phyloP scores from a whole-genome alignment of 1,284 basidiomycete genomes.

The Naganishia sp. region DNA sequence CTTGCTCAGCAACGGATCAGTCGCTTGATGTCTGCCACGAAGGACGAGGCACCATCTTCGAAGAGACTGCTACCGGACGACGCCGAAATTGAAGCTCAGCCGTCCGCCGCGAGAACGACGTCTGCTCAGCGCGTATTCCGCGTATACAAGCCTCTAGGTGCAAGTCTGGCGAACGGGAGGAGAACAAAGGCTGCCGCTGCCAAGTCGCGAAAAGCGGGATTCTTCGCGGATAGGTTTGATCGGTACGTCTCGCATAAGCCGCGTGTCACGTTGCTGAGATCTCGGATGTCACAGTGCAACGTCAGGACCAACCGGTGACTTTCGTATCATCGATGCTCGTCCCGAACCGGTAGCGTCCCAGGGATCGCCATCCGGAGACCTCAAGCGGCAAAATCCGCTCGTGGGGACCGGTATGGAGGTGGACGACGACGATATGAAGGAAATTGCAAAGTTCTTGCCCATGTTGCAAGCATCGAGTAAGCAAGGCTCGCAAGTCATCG shows the following conservation, averaged over 20 bases:
- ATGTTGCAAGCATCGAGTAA: conserved; percentile 51
- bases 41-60: not conserved
- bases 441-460: conserved; percentile 52
- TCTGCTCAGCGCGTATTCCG: conserved; percentile 18
- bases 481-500: not conserved
- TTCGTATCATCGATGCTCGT: conserved; percentile 47
- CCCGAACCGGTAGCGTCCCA: conserved; percentile 38
- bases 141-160: conserved; percentile 14
- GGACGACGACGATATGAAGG: conserved; percentile 34
- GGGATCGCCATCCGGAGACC: not conserved
- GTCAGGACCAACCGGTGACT: conserved; percentile 2
- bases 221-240: conserved; percentile 15
- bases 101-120: not conserved
- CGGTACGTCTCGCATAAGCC: not conserved
- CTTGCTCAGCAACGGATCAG: conserved; percentile 15
- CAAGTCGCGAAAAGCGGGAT: not conserved
- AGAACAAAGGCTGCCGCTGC: not conserved
- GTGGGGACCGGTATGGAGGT: conserved; percentile 37
- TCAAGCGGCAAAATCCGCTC: not conserved
- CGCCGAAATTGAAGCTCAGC: not conserved
- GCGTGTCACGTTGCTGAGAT: not conserved
- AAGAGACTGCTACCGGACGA: not conserved
- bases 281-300: not conserved
- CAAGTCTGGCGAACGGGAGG: not conserved
- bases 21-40: conserved; percentile 10